These are phyloP conservation scores for Echium plantagineum DNA, from an alignment of 257 asterid genomes.

Conservation along the genomic window DNA sequence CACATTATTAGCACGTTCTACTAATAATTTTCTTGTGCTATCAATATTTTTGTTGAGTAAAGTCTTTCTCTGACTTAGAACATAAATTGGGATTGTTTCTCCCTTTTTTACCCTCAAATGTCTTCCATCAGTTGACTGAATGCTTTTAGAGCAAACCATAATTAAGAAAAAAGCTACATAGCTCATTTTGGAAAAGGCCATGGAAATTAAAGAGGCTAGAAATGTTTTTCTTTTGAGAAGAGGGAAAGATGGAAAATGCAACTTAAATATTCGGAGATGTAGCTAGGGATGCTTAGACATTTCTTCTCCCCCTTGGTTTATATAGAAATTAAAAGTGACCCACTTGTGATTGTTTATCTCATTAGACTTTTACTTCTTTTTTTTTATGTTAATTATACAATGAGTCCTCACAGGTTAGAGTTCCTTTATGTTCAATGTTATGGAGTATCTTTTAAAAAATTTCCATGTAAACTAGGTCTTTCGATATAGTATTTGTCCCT, in stretches of 20 bases:
- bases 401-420: constrained; percentile 29
- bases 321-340: constrained; percentile 20
- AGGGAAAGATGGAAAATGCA: background rate
- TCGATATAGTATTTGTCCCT: no score
- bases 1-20: constrained; percentile 6
- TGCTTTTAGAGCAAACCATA: constrained; percentile 9
- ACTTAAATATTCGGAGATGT: constrained; percentile 2
- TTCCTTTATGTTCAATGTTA: constrained; percentile 10
- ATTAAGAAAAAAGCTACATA: constrained; percentile 26
- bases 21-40: background rate
- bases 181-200: constrained; percentile 28
- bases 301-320: no score
- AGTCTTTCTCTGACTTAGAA: background rate
- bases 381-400: background rate
- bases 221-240: background rate
- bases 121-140: constrained; percentile 25
- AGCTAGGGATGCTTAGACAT: constrained; percentile 19
- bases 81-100: constrained; percentile 1
- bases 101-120: constrained; percentile 13
- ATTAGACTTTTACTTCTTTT: background rate
- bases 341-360: background rate
- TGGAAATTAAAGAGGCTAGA: constrained; percentile 3
- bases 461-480: no score
- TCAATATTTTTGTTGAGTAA: no score
- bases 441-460: no score